Conservation (phyloP, 441 rosid species). For the Populus hybrid region DNA sequence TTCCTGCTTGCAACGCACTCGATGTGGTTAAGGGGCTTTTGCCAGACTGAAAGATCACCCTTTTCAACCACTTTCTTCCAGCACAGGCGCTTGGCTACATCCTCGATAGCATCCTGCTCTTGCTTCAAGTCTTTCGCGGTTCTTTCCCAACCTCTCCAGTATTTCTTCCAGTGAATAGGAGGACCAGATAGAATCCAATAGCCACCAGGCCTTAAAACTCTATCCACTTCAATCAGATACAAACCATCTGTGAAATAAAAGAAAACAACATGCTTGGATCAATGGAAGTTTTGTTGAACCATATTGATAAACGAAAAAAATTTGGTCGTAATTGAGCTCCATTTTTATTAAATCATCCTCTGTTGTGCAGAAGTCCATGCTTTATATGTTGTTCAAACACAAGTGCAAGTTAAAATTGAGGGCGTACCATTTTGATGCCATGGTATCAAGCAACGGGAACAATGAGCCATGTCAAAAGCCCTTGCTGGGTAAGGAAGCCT, state of each 20-base stretch:
- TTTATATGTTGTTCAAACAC: background rate
- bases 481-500: no score
- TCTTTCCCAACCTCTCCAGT: constrained; percentile 97
- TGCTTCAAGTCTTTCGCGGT: constrained; percentile 67
- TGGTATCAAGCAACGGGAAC: constrained; percentile 78
- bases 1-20: constrained; percentile 53
- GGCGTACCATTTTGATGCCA: constrained; percentile 63
- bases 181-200: constrained; percentile 97
- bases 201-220: constrained; percentile 86
- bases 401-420: background rate
- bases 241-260: constrained; percentile 58
- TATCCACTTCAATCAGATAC: constrained; percentile 82
- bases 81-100: constrained; percentile 63
- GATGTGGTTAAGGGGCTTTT: constrained; percentile 79
- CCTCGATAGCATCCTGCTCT: constrained; percentile 86
- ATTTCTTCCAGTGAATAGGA: constrained; percentile 77
- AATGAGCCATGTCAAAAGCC: no score
- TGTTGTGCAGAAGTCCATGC: background rate
- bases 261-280: background rate
- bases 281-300: background rate
- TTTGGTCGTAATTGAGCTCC: background rate
- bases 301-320: background rate
- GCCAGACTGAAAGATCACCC: constrained; percentile 69
- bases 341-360: background rate
- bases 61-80: constrained; percentile 88